Conservation (phyloP, 768 basidiomycete species). For the Boletus sp. region DNA sequence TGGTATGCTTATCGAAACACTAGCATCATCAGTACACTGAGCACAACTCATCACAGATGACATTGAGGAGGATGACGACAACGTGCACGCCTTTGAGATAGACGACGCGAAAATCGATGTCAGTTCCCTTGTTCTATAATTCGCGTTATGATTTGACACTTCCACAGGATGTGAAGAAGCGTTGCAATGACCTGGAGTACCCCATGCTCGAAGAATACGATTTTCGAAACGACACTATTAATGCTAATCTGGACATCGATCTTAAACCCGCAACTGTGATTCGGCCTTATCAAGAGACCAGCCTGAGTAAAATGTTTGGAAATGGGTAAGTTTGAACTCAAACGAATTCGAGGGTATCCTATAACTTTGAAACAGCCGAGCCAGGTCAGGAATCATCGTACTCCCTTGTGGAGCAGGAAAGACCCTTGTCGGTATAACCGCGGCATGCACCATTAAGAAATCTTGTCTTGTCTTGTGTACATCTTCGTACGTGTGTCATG, state of each 20-base stretch:
- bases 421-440: constrained; percentile 98
- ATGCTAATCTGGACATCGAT: constrained; percentile 97
- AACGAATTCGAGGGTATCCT: neutral
- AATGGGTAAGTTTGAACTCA: constrained; percentile 65
- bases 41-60: constrained; percentile 58
- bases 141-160: constrained; percentile 6
- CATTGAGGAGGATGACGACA: constrained; percentile 96
- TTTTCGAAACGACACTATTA: constrained; percentile 94
- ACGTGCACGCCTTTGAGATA: constrained; percentile 96
- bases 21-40: neutral
- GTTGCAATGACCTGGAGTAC: constrained; percentile 94
- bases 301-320: constrained; percentile 98
- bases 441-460: constrained; percentile 99
- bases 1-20: constrained; percentile 44
- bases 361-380: constrained; percentile 58
- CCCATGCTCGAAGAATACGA: constrained; percentile 99
- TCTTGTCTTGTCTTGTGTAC: constrained; percentile 97
- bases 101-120: constrained; percentile 92
- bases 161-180: constrained; percentile 85
- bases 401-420: constrained; percentile 98
- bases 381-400: constrained; percentile 96
- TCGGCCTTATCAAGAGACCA: constrained; percentile 97
- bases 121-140: constrained; percentile 19
- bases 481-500: constrained; percentile 68
- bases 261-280: constrained; percentile 97